Evolutionary conservation across 768 basidiomycete genomes (phyloP).

Genomic region (Leccinum subgranulosum): DNA sequence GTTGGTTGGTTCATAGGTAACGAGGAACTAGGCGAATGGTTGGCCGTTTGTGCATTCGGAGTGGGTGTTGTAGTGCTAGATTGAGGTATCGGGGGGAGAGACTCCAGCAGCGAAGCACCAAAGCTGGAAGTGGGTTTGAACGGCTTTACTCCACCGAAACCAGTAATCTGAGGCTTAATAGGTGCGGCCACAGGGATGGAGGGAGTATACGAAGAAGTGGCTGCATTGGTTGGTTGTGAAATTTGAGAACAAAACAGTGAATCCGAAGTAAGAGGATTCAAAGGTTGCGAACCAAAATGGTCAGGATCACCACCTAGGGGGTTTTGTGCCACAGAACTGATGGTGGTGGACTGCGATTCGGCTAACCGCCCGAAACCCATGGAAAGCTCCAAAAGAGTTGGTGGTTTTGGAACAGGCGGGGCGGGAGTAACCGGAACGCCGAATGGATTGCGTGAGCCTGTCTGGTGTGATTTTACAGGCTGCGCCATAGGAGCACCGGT

Average conservation of each 20-base stretch:
- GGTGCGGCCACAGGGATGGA: constrained; percentile 31
- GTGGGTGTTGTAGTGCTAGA: constrained; percentile 50
- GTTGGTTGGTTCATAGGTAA: constrained; percentile 33
- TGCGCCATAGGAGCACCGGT: constrained; percentile 49
- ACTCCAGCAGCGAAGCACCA: constrained; percentile 70
- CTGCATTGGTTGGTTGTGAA: constrained; percentile 50
- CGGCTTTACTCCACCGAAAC: constrained; percentile 63
- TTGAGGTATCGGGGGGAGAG: constrained; percentile 70
- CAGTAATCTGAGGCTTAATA: constrained; percentile 46
- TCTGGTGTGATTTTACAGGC: constrained; percentile 82
- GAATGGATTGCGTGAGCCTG: constrained; percentile 95
- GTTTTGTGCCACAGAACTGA: constrained; percentile 30
- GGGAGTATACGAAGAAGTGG: constrained; percentile 30
- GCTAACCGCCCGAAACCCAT: constrained; percentile 40
- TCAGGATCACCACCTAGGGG: constrained; percentile 5
- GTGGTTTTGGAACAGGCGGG: constrained; percentile 70
- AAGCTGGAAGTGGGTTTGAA: constrained; percentile 84
- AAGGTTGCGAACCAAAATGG: constrained; percentile 16
- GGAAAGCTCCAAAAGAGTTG: constrained; percentile 78
- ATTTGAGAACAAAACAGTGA: constrained; percentile 46
- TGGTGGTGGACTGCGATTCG: constrained; percentile 28
- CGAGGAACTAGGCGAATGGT: constrained; percentile 23
- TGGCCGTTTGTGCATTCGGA: constrained; percentile 8
- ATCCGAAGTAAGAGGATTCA: constrained; percentile 40
- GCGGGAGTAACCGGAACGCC: constrained; percentile 62